Conservation (phyloP, 2,329 filamentous ascomycete genomes). For the Penicillium sp. region DNA sequence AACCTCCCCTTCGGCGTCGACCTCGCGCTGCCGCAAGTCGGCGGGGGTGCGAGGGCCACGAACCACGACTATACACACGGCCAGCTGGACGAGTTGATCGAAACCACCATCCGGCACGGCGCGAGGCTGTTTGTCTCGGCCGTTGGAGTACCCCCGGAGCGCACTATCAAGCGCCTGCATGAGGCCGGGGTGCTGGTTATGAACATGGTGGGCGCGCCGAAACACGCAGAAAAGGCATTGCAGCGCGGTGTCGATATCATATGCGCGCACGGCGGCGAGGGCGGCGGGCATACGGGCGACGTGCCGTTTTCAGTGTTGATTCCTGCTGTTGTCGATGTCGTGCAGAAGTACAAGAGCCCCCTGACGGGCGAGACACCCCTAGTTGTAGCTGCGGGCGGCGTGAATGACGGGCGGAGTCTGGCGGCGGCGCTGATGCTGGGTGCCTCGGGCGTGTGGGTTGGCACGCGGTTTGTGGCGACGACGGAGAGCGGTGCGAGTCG, state of each 20-base stretch:
- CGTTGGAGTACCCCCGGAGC: slow-evolving; percentile 76
- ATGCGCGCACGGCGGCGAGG: slow-evolving; percentile 89
- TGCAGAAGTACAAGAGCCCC: slow-evolving; percentile 64
- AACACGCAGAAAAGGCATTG: slow-evolving; percentile 84
- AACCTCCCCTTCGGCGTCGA: slow-evolving; percentile 85
- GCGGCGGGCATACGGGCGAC: slow-evolving; percentile 87
- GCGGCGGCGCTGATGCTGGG: slow-evolving; percentile 84
- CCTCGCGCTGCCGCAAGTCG: slow-evolving; percentile 84
- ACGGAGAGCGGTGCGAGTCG: slow-evolving; percentile 76
- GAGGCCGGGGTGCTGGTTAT: slow-evolving; percentile 77
- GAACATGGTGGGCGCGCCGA: slow-evolving; percentile 96
- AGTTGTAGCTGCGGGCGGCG: slow-evolving; percentile 85
- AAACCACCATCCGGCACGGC: slow-evolving; percentile 79
- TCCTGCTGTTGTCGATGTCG: slow-evolving; percentile 81
- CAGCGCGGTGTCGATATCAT: slow-evolving; percentile 84
- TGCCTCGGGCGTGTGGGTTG: slow-evolving; percentile 87
- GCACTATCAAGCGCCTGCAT: slow-evolving; percentile 73
- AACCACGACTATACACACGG: slow-evolving; percentile 96
- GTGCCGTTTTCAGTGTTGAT: slow-evolving; percentile 82
- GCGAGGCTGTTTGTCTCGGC: slow-evolving; percentile 82
- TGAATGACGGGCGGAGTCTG: slow-evolving; percentile 75
- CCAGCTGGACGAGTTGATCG: slow-evolving; percentile 80
- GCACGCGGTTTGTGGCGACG: slow-evolving; percentile 83
- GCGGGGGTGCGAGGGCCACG: slow-evolving; percentile 76
- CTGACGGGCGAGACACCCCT: slow-evolving; percentile 68